Evolutionary conservation across 768 basidiomycete species (phyloP).

Genomic region (Lactarius pseudohatsudake): DNA sequence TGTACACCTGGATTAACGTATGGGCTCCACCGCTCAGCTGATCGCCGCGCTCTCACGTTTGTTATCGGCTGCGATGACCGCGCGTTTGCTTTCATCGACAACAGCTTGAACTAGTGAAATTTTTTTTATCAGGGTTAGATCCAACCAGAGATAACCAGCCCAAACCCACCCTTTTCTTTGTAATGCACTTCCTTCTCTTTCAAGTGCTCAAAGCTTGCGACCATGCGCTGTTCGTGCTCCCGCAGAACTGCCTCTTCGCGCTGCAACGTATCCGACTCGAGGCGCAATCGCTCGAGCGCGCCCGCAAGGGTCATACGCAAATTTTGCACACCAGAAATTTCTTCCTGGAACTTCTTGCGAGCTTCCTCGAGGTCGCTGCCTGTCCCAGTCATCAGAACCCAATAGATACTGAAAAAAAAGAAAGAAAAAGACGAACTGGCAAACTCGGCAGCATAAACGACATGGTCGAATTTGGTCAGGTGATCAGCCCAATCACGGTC

Average conservation of each 20-base stretch:
- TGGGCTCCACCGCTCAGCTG: constrained; percentile 10
- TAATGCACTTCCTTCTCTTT: constrained; percentile 45
- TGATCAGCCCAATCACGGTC: constrained; percentile 59
- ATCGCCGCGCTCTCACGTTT: constrained; percentile 40
- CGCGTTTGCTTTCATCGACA: constrained; percentile 47
- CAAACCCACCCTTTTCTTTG: constrained; percentile 41
- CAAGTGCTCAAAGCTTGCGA: constrained; percentile 41
- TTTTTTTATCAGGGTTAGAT: background rate
- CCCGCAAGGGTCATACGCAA: constrained; percentile 54
- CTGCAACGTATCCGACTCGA: constrained; percentile 43
- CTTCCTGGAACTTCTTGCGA: constrained; percentile 56
- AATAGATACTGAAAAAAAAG: too few species aligned
- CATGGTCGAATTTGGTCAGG: constrained; percentile 48
- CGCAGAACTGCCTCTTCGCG: constrained; percentile 43
- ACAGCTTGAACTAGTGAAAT: constrained; percentile 40
- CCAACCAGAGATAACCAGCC: background rate
- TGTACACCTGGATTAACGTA: constrained; percentile 1
- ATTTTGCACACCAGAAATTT: constrained; percentile 57
- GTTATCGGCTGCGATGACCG: constrained; percentile 45
- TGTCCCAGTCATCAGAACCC: constrained; percentile 32
- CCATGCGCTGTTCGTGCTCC: constrained; percentile 43
- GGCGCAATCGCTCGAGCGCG: constrained; percentile 40
- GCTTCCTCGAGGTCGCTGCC: constrained; percentile 61
- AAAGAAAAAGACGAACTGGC: constrained; percentile 36
- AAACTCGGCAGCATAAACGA: constrained; percentile 43